These are phyloP conservation scores for Podaxis sp. DNA, from an alignment of 768 basidiomycete genomes.

Conservation along the genomic window DNA sequence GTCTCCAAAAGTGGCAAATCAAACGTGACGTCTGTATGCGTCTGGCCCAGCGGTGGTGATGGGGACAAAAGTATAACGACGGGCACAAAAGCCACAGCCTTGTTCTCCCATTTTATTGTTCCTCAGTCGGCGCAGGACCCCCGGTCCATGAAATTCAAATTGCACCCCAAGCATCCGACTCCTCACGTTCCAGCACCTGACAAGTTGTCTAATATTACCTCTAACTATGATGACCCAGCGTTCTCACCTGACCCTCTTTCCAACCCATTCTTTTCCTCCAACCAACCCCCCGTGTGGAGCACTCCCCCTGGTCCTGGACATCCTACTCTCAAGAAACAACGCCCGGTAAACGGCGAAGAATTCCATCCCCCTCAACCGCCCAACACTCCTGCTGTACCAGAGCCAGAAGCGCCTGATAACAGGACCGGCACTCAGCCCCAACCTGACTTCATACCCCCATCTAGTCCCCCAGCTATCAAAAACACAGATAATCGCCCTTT, in stretches of 20 bases:
- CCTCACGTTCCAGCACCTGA: neutral
- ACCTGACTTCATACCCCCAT: slow-evolving; percentile 32
- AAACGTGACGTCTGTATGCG: slow-evolving; percentile 10
- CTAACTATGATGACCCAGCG: slow-evolving; percentile 50
- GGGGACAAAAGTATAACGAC: neutral
- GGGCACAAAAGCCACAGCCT: slow-evolving; percentile 11
- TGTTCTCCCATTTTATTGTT: slow-evolving; percentile 6
- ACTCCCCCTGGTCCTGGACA: slow-evolving; percentile 31
- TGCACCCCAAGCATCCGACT: slow-evolving; percentile 9
- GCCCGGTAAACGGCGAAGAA: slow-evolving; percentile 15
- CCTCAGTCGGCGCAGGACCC: neutral
- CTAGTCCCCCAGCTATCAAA: slow-evolving; percentile 17
- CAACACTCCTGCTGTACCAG: slow-evolving; percentile 13
- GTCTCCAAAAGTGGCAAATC: slow-evolving; percentile 6
- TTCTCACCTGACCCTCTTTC: slow-evolving; percentile 57
- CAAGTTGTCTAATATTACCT: slow-evolving; percentile 25
- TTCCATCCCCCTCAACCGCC: slow-evolving; percentile 6
- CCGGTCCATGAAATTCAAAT: slow-evolving; percentile 1
- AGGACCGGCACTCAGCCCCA: slow-evolving; percentile 20
- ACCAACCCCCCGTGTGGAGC: slow-evolving; percentile 27
- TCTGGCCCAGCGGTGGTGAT: neutral
- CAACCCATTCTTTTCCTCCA: slow-evolving; percentile 43
- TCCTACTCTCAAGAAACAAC: slow-evolving; percentile 27
- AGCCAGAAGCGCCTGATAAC: slow-evolving; percentile 16
- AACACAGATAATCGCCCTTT: slow-evolving; percentile 1